These are phyloP conservation scores for Plasmodium berghei DNA, from an alignment of 169 alveolate species.

Conservation along the genomic window DNA sequence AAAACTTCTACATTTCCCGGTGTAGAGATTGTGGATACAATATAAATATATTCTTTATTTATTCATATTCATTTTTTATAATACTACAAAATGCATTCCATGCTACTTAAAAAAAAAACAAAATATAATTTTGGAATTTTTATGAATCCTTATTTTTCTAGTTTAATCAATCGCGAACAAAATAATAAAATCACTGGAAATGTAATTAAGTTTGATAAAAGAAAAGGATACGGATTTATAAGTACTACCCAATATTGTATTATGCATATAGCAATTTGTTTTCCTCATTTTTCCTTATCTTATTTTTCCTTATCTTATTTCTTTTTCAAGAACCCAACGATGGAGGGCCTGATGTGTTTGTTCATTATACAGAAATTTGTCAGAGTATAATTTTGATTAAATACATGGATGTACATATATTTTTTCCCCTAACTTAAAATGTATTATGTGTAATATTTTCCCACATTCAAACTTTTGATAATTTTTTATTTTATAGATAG, in stretches of 20 bases:
- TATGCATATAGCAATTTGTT: neutral
- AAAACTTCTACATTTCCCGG: too few relatives aligned
- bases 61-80: too few relatives aligned
- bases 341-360: slow-evolving; percentile 69
- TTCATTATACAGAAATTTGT: slow-evolving; percentile 57
- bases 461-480: too few relatives aligned
- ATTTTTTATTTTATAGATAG: slow-evolving; percentile 12
- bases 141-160: neutral
- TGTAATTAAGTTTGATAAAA: slow-evolving; percentile 37
- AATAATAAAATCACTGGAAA: slow-evolving; percentile 37
- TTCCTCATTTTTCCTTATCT: neutral
- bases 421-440: neutral
- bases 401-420: neutral
- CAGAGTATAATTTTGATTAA: slow-evolving; percentile 13
- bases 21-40: too few relatives aligned
- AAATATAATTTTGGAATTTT: too few relatives aligned
- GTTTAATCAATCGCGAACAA: slow-evolving; percentile 15
- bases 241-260: neutral
- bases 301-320: neutral
- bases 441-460: too few relatives aligned
- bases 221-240: slow-evolving; percentile 70
- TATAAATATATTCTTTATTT: too few relatives aligned
- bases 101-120: too few relatives aligned
- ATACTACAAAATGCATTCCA: too few relatives aligned
- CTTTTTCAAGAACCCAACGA: slow-evolving; percentile 44